These are phyloP conservation scores for Aureobasidium leucospermi DNA, from an alignment of 2,329 filamentous ascomycete species.

Conservation along the genomic window DNA sequence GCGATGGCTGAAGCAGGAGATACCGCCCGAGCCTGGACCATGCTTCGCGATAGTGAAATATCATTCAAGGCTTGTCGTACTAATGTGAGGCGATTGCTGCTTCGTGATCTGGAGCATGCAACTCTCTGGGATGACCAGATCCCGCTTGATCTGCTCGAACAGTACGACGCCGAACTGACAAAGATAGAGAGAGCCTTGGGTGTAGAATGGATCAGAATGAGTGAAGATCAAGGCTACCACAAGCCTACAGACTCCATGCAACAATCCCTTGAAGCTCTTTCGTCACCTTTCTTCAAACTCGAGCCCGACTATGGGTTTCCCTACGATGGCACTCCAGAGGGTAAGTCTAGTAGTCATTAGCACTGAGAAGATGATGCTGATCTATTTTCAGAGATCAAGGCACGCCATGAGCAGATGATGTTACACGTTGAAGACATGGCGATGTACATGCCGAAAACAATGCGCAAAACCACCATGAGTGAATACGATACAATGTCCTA, in stretches of 20 bases:
- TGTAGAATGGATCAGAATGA: constrained; percentile 22
- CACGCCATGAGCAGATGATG: background rate
- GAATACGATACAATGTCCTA: background rate
- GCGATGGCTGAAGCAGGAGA: constrained; percentile 26
- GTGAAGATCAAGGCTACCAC: constrained; percentile 22
- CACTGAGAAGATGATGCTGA: too few species aligned
- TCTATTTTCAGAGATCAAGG: background rate
- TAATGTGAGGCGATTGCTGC: constrained; percentile 19
- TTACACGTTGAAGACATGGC: background rate
- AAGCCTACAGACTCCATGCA: constrained; percentile 18
- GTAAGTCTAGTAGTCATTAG: background rate
- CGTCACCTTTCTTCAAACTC: constrained; percentile 19
- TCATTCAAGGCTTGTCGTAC: constrained; percentile 20
- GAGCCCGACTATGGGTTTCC: constrained; percentile 27
- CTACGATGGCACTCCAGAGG: constrained; percentile 16
- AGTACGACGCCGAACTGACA: constrained; percentile 24
- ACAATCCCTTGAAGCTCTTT: constrained; percentile 23
- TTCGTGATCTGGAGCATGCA: constrained; percentile 23
- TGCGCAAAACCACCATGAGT: background rate
- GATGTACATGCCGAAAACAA: background rate
- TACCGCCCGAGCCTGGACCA: constrained; percentile 24
- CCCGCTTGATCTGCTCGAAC: constrained; percentile 21
- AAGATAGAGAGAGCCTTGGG: constrained; percentile 27
- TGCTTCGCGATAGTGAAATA: constrained; percentile 22
- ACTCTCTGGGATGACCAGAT: constrained; percentile 22